Evolutionary conservation across 169 alveolate genomes (phyloP).

Genomic region (Cryptosporidium bovis): DNA sequence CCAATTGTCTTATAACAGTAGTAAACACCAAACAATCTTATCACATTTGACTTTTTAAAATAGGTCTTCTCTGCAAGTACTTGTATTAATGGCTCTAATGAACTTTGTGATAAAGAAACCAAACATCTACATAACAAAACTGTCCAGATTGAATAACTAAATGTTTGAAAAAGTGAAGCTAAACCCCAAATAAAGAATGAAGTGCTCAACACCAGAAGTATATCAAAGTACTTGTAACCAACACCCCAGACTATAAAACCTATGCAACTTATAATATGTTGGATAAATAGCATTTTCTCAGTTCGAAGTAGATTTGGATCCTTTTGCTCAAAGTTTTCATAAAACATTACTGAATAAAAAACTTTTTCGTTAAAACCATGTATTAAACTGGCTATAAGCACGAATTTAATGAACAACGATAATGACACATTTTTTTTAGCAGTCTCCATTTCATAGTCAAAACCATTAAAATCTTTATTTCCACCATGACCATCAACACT

Average conservation of each 20-base stretch:
- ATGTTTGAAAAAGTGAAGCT: constrained; percentile 24
- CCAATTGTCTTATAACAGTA: constrained; percentile 43
- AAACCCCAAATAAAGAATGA: constrained; percentile 49
- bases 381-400: constrained; percentile 29
- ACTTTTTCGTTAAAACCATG: constrained; percentile 55
- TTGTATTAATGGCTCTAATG: constrained; percentile 43
- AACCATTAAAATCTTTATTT: too few species aligned
- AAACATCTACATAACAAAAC: constrained; percentile 8
- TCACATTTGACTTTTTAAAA: constrained; percentile 1
- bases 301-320: neutral
- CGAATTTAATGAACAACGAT: constrained; percentile 5
- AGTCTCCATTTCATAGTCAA: too few species aligned
- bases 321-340: neutral
- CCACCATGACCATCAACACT: too few species aligned
- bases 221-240: constrained; percentile 24
- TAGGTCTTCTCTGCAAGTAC: constrained; percentile 5
- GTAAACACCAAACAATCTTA: constrained; percentile 33
- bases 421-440: neutral
- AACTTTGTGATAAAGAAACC: constrained; percentile 27
- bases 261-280: constrained; percentile 46
- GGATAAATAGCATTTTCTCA: constrained; percentile 15
- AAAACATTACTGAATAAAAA: constrained; percentile 17
- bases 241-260: constrained; percentile 58
- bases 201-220: constrained; percentile 15
- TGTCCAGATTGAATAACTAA: neutral